Evolutionary conservation across 345 rosid genomes (phyloP).

Genomic region (Pugionium dolabratum): DNA sequence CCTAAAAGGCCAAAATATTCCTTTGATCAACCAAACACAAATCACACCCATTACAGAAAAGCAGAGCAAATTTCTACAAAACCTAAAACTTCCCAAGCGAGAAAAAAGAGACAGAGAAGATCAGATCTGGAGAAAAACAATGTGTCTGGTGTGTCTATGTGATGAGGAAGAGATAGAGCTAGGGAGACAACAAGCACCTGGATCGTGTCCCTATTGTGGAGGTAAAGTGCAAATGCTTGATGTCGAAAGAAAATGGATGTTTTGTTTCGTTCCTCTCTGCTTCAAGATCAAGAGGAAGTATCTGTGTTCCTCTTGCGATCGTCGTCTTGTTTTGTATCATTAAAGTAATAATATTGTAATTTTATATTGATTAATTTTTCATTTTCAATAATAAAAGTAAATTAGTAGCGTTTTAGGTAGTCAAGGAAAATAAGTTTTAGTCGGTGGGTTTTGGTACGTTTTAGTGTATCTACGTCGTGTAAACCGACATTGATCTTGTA

Average conservation of each 20-base stretch:
- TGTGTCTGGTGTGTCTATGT: slow-evolving; percentile 65
- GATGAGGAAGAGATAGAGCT: slow-evolving; percentile 64
- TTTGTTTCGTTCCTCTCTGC: slow-evolving; percentile 77
- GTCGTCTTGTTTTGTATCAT: slow-evolving; percentile 50
- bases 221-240: slow-evolving; percentile 76
- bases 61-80: too few relatives aligned
- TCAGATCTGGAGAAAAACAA: slow-evolving; percentile 22
- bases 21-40: too few relatives aligned
- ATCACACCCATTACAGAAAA: too few relatives aligned
- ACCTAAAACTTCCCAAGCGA: background rate
- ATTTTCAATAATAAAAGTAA: too few relatives aligned
- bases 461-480: background rate
- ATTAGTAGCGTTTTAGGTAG: too few relatives aligned
- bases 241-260: slow-evolving; percentile 70
- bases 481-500: slow-evolving; percentile 25
- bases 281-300: slow-evolving; percentile 65
- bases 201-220: slow-evolving; percentile 81
- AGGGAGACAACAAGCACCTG: slow-evolving; percentile 72
- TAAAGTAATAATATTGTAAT: background rate
- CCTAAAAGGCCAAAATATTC: too few relatives aligned
- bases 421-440: background rate
- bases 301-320: slow-evolving; percentile 59
- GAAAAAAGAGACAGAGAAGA: slow-evolving; percentile 24
- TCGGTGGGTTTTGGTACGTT: background rate
- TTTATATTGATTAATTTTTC: too few relatives aligned